These are phyloP conservation scores for Gamarada debralockiae DNA, from an alignment of 495 filamentous ascomycete genomes.

Conservation along the genomic window DNA sequence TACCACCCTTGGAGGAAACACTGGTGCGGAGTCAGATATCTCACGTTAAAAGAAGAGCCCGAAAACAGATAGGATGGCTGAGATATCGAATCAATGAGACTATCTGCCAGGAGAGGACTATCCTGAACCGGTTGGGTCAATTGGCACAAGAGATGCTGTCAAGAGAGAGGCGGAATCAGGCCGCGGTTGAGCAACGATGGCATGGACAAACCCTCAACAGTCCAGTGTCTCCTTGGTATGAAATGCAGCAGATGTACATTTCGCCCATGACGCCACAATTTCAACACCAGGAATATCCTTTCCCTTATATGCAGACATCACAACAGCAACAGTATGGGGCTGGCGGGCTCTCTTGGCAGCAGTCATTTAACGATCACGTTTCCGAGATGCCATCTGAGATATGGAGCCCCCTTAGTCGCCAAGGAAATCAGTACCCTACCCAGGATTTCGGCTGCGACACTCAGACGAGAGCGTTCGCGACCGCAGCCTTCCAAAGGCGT, in stretches of 20 bases:
- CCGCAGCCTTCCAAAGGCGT: neutral
- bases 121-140: conserved; percentile 38
- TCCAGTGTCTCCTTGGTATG: no score
- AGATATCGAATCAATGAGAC: conserved; percentile 30
- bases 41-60: conserved; percentile 22
- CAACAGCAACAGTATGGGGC: neutral
- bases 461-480: no score
- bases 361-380: no score
- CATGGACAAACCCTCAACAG: neutral
- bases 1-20: conserved; percentile 17
- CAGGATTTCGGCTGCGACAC: no score
- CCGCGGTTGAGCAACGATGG: conserved; percentile 20
- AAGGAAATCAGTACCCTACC: no score
- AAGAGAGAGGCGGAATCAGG: conserved; percentile 31
- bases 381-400: no score
- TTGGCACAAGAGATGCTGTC: conserved; percentile 38
- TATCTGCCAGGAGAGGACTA: conserved; percentile 34
- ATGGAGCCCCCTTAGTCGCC: no score
- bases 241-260: no score
- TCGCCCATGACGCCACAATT: neutral
- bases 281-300: neutral
- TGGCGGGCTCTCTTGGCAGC: neutral
- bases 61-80: conserved; percentile 27
- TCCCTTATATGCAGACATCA: neutral
- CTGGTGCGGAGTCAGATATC: neutral